Evolutionary conservation across 2,329 filamentous ascomycete species (phyloP).

Genomic region (Paecilomyces formosus): DNA sequence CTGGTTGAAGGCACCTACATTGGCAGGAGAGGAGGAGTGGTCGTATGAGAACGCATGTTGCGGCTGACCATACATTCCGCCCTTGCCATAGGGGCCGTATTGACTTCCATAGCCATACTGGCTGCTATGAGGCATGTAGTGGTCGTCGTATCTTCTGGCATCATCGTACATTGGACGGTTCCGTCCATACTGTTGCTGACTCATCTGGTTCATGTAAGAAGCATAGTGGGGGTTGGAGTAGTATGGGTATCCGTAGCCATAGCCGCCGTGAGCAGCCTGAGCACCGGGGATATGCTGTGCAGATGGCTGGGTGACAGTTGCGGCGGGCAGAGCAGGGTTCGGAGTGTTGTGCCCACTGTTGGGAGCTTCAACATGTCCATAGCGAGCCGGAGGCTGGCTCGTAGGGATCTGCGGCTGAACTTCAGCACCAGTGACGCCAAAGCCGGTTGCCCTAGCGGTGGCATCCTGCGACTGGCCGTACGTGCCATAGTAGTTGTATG

Average conservation of each 20-base stretch:
- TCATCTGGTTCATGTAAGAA: conserved; percentile 53
- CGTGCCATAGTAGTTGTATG: conserved; percentile 65
- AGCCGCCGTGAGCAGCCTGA: conserved; percentile 47
- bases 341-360: conserved; percentile 88
- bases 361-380: conserved; percentile 61
- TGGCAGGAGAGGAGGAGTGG: conserved; percentile 58
- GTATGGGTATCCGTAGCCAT: conserved; percentile 54
- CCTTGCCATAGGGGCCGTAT: conserved; percentile 48
- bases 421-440: conserved; percentile 55
- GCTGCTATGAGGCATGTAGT: conserved; percentile 38
- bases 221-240: conserved; percentile 57
- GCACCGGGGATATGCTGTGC: conserved; percentile 46
- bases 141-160: conserved; percentile 41
- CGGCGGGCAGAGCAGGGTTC: conserved; percentile 61
- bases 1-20: conserved; percentile 41
- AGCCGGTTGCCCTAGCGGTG: conserved; percentile 65
- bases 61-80: conserved; percentile 57
- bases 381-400: conserved; percentile 70
- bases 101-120: conserved; percentile 51
- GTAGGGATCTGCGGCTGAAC: conserved; percentile 52
- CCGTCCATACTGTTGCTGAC: conserved; percentile 38
- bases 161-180: conserved; percentile 45
- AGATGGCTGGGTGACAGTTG: conserved; percentile 48
- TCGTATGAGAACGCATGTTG: conserved; percentile 58
- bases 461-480: conserved; percentile 68